These are phyloP conservation scores for Zygotorulaspora florentina DNA, from an alignment of 805 yeast species.

Conservation along the genomic window DNA sequence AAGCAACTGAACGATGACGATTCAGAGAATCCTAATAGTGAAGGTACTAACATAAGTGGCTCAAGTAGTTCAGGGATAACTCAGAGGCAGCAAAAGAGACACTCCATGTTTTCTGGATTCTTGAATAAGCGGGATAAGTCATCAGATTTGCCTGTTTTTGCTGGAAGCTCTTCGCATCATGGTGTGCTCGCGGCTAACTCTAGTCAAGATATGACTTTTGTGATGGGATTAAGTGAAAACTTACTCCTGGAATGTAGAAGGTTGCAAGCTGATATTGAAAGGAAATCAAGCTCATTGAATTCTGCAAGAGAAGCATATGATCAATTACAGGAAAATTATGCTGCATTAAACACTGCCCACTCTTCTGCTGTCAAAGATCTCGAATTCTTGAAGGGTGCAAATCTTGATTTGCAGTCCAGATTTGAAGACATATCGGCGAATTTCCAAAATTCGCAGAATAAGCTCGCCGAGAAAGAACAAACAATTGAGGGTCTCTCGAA, in stretches of 20 bases:
- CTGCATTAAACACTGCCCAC: slow-evolving; percentile 19
- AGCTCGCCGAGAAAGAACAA: slow-evolving; percentile 38
- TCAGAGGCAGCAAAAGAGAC: slow-evolving; percentile 4
- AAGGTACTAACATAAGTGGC: slow-evolving; percentile 4
- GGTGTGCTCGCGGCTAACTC: slow-evolving; percentile 27
- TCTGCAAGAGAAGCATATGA: slow-evolving; percentile 42
- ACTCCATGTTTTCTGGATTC: slow-evolving; percentile 11
- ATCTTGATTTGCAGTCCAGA: slow-evolving; percentile 61
- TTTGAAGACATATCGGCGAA: slow-evolving; percentile 37
- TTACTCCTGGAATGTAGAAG: slow-evolving; percentile 66
- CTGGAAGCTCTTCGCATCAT: slow-evolving; percentile 22
- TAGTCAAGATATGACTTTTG: slow-evolving; percentile 66
- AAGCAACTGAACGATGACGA: slow-evolving; percentile 17
- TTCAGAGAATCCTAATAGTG: slow-evolving; percentile 3
- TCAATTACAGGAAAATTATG: slow-evolving; percentile 22
- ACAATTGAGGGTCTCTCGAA: slow-evolving; percentile 33
- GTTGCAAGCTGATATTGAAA: slow-evolving; percentile 58
- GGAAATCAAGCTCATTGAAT: slow-evolving; percentile 42
- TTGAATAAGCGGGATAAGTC: slow-evolving; percentile 16
- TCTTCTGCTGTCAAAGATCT: slow-evolving; percentile 12
- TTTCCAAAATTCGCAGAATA: slow-evolving; percentile 39
- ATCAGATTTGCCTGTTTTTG: slow-evolving; percentile 22
- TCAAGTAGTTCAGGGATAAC: neutral
- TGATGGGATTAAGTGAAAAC: slow-evolving; percentile 70
- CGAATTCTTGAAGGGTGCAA: slow-evolving; percentile 47